Conservation (phyloP, 257 asterid species). For the Petunia secreta region DNA sequence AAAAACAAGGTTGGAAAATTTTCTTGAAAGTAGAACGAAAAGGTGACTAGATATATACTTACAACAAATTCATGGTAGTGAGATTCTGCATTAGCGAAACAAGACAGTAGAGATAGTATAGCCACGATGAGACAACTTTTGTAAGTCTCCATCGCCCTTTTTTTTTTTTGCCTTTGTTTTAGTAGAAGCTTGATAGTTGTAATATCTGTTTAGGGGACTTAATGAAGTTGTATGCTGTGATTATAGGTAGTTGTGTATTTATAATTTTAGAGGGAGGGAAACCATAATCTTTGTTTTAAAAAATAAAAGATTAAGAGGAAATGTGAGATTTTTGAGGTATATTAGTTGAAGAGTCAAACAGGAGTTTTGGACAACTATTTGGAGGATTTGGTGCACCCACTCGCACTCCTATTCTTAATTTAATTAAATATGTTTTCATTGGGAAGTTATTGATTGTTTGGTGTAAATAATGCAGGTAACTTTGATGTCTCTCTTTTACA, state of each 20-base stretch:
- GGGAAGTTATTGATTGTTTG: no score
- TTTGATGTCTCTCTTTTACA: no score
- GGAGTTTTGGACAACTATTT: conserved; percentile 35
- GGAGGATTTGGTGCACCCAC: conserved; percentile 58
- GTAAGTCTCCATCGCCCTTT: conserved; percentile 36
- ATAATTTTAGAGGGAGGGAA: conserved; percentile 29
- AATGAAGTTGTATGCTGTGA: conserved; percentile 26
- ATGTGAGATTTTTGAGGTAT: background rate
- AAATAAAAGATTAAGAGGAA: background rate
- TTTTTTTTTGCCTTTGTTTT: conserved; percentile 18
- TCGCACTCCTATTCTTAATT: conserved; percentile 21
- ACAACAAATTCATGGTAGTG: conserved; percentile 54
- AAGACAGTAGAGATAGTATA: conserved; percentile 31
- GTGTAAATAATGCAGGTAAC: no score
- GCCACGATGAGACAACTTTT: conserved; percentile 25
- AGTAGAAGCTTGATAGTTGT: conserved; percentile 22
- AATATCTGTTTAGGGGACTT: conserved; percentile 22
- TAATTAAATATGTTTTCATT: background rate
- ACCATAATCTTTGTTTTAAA: background rate
- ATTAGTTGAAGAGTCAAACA: conserved; percentile 34
- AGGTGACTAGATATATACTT: conserved; percentile 7
- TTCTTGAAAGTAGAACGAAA: background rate
- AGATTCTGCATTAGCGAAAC: conserved; percentile 49
- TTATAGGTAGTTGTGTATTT: conserved; percentile 36
- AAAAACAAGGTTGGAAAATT: background rate